Percentiles rank a stretch among this genome's conserved stretches.
phyloP scores from a whole-genome alignment of 169 alveolate genomes.

The Cryptosporidium meleagridis region DNA sequence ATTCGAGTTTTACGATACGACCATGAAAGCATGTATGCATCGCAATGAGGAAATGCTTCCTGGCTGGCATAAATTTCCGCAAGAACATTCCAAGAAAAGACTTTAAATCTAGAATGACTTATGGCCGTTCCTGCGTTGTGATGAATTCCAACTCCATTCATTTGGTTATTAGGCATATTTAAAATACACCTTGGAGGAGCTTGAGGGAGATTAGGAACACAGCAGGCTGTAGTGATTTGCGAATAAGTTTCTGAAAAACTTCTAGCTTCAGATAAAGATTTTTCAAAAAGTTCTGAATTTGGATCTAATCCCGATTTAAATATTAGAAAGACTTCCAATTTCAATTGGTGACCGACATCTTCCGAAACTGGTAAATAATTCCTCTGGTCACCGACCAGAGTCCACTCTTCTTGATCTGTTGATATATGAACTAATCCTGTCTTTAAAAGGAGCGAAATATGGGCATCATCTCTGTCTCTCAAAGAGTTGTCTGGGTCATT shows the following conservation, averaged over 20 bases:
- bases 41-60: conserved; percentile 85
- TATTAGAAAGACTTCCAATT: conserved; percentile 79
- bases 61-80: conserved; percentile 86
- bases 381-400: conserved; percentile 77
- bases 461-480: conserved; percentile 81
- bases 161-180: conserved; percentile 26
- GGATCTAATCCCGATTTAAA: conserved; percentile 65
- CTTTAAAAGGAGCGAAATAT: conserved; percentile 77
- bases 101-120: conserved; percentile 74
- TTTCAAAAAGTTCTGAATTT: conserved; percentile 29
- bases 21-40: conserved; percentile 85
- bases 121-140: background rate
- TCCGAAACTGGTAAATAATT: conserved; percentile 80
- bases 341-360: conserved; percentile 83
- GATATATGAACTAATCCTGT: conserved; percentile 79
- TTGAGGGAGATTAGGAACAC: conserved; percentile 79
- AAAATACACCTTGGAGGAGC: conserved; percentile 70
- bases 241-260: conserved; percentile 78
- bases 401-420: conserved; percentile 79
- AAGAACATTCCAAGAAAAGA: conserved; percentile 82
- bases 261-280: conserved; percentile 2
- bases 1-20: conserved; percentile 83
- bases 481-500: conserved; percentile 78
- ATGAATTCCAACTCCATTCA: conserved; percentile 2
- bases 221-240: conserved; percentile 79